These are phyloP conservation scores for Arctium lappa DNA, from an alignment of 129 eudicot species.

Conservation along the genomic window DNA sequence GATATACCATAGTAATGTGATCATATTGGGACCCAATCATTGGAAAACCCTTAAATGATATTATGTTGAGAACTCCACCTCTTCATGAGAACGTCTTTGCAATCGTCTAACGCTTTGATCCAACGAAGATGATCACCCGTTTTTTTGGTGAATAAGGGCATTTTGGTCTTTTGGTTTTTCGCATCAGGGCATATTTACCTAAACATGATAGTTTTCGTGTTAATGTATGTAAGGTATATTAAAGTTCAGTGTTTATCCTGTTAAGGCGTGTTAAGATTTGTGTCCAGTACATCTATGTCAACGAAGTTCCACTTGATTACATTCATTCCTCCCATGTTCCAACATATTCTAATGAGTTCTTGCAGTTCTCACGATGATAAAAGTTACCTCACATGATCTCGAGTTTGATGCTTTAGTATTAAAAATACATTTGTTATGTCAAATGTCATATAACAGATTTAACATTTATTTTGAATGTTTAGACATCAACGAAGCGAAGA, in stretches of 20 bases:
- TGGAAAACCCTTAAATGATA: no score
- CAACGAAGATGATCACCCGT: neutral
- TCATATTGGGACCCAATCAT: neutral
- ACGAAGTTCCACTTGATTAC: neutral
- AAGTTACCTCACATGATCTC: neutral
- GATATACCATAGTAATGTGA: neutral
- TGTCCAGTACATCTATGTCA: neutral
- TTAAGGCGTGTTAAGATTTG: neutral
- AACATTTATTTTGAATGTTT: neutral
- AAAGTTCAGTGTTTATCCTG: no score
- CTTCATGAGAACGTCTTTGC: neutral
- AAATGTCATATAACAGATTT: neutral
- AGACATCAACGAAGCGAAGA: neutral
- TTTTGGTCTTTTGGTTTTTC: neutral
- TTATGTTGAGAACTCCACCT: neutral
- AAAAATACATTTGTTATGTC: neutral
- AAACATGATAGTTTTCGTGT: neutral
- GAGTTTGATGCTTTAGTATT: neutral
- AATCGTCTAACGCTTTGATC: neutral
- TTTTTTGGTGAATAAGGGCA: neutral
- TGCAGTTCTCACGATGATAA: neutral
- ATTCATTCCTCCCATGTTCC: neutral
- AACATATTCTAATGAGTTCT: no score
- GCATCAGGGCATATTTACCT: neutral
- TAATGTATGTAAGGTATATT: neutral